These are phyloP conservation scores for Solanum pennellii DNA, from an alignment of 257 asterid genomes.

Conservation along the genomic window DNA sequence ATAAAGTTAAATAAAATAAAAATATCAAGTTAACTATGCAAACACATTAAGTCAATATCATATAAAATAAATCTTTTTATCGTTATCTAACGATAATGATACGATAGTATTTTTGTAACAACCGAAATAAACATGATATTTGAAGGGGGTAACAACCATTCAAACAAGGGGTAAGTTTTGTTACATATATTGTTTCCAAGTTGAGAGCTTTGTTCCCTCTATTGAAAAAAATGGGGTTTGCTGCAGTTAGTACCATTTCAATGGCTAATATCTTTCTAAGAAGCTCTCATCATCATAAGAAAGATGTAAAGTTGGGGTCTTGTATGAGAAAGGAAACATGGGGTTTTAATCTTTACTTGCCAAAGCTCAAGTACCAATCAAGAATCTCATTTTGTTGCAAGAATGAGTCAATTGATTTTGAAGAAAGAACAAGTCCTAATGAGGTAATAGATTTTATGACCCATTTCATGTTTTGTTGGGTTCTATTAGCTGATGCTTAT, in stretches of 20 bases:
- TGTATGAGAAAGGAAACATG: background rate
- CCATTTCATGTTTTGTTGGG: background rate
- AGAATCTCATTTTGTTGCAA: background rate
- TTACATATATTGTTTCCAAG: too few species aligned
- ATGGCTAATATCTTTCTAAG: background rate
- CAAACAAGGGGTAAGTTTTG: too few species aligned
- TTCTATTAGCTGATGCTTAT: background rate
- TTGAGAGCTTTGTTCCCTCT: background rate
- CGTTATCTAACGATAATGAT: accelerated
- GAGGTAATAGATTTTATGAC: background rate
- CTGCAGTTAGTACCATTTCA: background rate
- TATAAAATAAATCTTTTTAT: accelerated
- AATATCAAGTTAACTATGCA: too few species aligned
- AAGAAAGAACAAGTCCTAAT: constrained; percentile 8
- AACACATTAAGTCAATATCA: too few species aligned
- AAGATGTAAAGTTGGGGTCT: background rate
- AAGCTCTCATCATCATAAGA: background rate
- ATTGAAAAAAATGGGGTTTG: background rate
- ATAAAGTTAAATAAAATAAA: too few species aligned
- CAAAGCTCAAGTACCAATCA: background rate
- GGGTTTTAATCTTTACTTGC: background rate
- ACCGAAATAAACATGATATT: too few species aligned
- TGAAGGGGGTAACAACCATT: too few species aligned
- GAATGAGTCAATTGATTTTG: background rate
- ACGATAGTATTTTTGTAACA: too few species aligned